phyloP scores from a whole-genome alignment of 805 yeast genomes.

The Hemisphaericaspora nanyangensis region DNA sequence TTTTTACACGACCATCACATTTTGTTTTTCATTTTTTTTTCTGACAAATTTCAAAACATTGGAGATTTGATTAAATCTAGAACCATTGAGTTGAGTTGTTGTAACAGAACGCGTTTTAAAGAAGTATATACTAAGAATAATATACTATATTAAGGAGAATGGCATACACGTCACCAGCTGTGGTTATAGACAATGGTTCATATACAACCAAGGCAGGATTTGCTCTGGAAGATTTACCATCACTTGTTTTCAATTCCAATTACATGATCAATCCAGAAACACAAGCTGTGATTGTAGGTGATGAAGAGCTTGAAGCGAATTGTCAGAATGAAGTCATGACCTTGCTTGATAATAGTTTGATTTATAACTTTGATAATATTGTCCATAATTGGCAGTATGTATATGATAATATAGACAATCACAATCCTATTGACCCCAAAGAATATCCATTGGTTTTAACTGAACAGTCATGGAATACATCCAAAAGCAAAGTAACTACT shows the following conservation, averaged over 20 bases:
- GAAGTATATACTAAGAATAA: too few relatives aligned
- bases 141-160: too few relatives aligned
- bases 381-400: constrained; percentile 66
- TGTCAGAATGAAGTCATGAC: constrained; percentile 54
- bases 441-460: constrained; percentile 66
- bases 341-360: constrained; percentile 56
- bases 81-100: too few relatives aligned
- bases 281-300: constrained; percentile 38
- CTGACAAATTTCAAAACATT: too few relatives aligned
- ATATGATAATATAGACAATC: constrained; percentile 44
- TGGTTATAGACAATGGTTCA: constrained; percentile 69
- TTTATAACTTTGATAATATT: constrained; percentile 72
- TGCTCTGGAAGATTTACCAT: constrained; percentile 61
- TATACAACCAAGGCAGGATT: constrained; percentile 66
- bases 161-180: constrained; percentile 44
- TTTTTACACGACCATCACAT: too few relatives aligned
- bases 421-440: constrained; percentile 40
- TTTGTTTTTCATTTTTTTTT: too few relatives aligned
- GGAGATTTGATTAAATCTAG: too few relatives aligned
- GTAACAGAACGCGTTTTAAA: too few relatives aligned
- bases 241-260: constrained; percentile 52
- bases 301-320: constrained; percentile 41
- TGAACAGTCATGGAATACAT: constrained; percentile 68
- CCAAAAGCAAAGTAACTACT: constrained; percentile 51
- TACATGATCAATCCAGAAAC: constrained; percentile 40